A percentile compares a stretch with the other conserved stretches of the same genome.
Conservation (phyloP, 345 rosid species). For the Laguncularia racemosa region DNA sequence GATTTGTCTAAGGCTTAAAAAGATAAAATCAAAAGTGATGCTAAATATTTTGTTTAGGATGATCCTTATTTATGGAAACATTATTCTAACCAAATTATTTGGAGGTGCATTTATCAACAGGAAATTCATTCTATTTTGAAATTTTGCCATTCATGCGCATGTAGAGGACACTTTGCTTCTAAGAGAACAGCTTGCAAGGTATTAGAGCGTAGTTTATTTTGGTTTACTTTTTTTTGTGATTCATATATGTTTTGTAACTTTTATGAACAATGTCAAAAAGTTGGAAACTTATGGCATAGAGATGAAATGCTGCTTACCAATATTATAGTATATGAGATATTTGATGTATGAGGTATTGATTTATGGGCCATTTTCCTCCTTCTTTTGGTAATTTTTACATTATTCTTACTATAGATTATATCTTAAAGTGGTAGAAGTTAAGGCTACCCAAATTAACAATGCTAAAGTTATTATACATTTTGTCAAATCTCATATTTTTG, state of each 20-base stretch:
- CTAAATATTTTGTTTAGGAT: not conserved
- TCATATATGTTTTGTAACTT: not conserved
- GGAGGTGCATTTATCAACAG: conserved; percentile 1
- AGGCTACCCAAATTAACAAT: not conserved
- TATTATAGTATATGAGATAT: conserved; percentile 1
- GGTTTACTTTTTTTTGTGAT: not conserved
- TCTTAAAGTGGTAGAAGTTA: not conserved
- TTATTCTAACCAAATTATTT: not conserved
- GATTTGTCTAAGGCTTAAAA: not conserved
- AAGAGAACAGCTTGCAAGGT: not conserved
- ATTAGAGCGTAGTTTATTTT: not conserved
- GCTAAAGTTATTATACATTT: not conserved
- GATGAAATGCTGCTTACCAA: not conserved
- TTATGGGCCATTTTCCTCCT: not conserved
- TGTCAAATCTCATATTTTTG: not conserved
- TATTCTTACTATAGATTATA: not conserved
- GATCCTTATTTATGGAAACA: not conserved
- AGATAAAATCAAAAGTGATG: not conserved
- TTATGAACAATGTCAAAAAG: conserved; percentile 5
- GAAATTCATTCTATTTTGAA: not conserved
- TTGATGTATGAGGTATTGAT: conserved; percentile 2
- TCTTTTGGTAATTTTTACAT: not conserved
- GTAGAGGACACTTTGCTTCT: not conserved
- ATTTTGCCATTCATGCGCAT: not conserved
- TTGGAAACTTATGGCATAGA: not conserved